Evolutionary conservation across 345 rosid genomes (phyloP), one percentile per base, ranked within the genome.

Genomic region (Clarkia xantiana): DNA sequence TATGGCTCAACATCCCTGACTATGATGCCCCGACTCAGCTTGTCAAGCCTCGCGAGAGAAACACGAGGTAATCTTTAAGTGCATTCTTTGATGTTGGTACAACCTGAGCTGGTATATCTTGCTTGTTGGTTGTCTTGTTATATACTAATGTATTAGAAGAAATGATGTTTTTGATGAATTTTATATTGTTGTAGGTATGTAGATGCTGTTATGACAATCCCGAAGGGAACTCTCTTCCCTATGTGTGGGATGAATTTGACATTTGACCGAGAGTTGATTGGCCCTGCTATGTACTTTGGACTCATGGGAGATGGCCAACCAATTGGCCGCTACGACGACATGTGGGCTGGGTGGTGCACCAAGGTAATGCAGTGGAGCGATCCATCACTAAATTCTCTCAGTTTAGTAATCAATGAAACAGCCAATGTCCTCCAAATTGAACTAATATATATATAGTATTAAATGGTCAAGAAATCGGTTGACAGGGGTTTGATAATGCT

Each of bases 281-380:
- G 77, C 7, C 74, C 77, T 18, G 77, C 77, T 10, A 72, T 72
- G 74, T 72, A 72, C 63, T 72, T 65, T 50, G 74, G 77, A 36
- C 77, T 72, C 57, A 68, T 72, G 77, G 77, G 77, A 4, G 77
- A 72, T 58, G 74, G 77, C 44, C 77, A 72, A 60, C 77, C 77
- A 4, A 68, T 72, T 36, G 77, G 77, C 10, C 77, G 77, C 49
- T 68, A 72, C 38, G 74, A 72, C 18, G 77, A 72, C 42, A 72
- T 72, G 74, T 72, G 77, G 77, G 77, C 74, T 49, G 71, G 77
- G 55, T 72, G 77, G 77, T 72, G 77, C 74, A 63, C 47, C 45
- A 72, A 72, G 77, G 77, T 69, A 55, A 15, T 16, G 16, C 10
- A 49, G 25, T 22, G 25, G 25, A 22, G 5, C 25, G 2, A 22